Base-by-base conservation (phyloP, 352 stramenopile genomes). In the Pseudoperonospora humuli region DNA sequence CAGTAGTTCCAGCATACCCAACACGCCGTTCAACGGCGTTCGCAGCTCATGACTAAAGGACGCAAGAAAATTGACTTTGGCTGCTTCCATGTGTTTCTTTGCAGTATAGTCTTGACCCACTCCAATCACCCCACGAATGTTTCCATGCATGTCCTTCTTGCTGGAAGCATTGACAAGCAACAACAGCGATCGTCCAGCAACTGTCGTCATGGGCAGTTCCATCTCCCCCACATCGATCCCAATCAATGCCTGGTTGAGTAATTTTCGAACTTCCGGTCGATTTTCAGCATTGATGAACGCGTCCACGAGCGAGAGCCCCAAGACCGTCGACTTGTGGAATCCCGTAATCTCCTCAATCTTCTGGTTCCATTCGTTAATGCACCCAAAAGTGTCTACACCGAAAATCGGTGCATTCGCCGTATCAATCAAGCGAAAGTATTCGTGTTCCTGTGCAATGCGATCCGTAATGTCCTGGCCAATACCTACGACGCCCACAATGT, bases 101-200 rank as follows among this genome's bases (percentile, higher is more conserved):
- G 70, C 73, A 10, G 86, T 95, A 36, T 96, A 84, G 56, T 96
- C 86, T 66, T 96, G 84, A 0, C 78, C 83, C 28, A 96, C 80
- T 11, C 74, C 75, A 39, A 96, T 87, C 3, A 93, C 84, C 47
- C 85, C 87, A 9, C 90, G 70, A 49, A 96, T 78, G 45, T 88
- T 89, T 20, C 83, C 79, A 23, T 93, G 76, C 61, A 80, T 79
- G 45, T 95, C 82, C 21, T 86, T 84, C 42, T 87, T 85, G 17
- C 73, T 85, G 0, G 70, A 84, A 24, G 71, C 70, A 45, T 84
- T 85, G 33, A 84, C 73, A 23, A 83, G 50, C 45, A 84, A 19
- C 7, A 83, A 53, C 32, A 85, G 48, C 8, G 67, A 55, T 13
- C 42, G 54, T 2, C 61, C 64, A 34, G 43, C 50, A 21, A 61